Conservation (phyloP, 345 rosid species). For the Moricandia moricandioides region DNA sequence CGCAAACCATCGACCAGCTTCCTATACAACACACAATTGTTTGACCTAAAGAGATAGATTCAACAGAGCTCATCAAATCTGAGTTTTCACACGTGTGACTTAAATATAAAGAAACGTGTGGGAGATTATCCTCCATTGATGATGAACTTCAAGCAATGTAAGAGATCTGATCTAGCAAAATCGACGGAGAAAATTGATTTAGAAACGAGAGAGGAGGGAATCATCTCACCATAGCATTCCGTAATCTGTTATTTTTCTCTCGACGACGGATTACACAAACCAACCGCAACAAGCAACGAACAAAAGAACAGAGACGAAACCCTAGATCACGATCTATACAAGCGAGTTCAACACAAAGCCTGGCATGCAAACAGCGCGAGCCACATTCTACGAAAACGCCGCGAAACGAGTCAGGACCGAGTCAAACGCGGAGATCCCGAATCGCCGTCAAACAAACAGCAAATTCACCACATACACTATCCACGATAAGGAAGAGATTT, state of each 20-base stretch:
- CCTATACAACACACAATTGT: constrained; percentile 15
- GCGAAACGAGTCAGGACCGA: constrained; percentile 34
- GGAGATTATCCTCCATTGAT: background rate
- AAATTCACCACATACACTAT: constrained; percentile 7
- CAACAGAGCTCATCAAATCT: constrained; percentile 29
- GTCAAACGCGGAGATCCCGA: constrained; percentile 77
- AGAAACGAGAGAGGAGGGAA: constrained; percentile 7
- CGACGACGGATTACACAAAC: constrained; percentile 26
- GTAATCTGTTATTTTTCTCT: constrained; percentile 49
- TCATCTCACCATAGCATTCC: constrained; percentile 87
- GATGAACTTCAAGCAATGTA: constrained; percentile 36
- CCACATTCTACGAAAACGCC: constrained; percentile 74
- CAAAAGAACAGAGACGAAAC: constrained; percentile 41
- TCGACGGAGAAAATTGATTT: no score
- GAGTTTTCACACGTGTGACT: constrained; percentile 13
- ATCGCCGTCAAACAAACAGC: constrained; percentile 32
- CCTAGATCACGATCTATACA: constrained; percentile 73
- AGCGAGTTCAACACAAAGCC: constrained; percentile 37
- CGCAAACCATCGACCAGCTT: constrained; percentile 13
- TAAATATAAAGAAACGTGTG: background rate
- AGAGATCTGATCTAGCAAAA: constrained; percentile 44
- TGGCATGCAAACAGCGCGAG: constrained; percentile 34
- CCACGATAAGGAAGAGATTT: background rate
- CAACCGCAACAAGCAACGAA: constrained; percentile 31
- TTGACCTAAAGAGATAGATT: constrained; percentile 13